Evolutionary conservation across 1,139 yeast species (phyloP).

Genomic region (Ogataea hybrid): DNA sequence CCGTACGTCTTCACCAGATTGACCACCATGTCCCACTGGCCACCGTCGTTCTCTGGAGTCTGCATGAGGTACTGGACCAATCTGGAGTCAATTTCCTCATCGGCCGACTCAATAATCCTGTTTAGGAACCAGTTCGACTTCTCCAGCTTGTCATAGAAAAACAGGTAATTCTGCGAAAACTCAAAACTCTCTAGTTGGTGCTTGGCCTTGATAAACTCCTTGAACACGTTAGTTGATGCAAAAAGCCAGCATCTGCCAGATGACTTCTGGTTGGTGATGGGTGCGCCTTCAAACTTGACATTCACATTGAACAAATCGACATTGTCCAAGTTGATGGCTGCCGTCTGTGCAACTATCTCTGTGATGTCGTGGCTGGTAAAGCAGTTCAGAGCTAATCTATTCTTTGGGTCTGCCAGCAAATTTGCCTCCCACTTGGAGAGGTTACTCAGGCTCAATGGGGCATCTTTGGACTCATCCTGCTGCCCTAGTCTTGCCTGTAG

Average conservation of each 20-base stretch:
- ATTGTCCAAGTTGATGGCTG: conserved; percentile 38
- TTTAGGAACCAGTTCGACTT: conserved; percentile 61
- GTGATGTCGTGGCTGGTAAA: conserved; percentile 50
- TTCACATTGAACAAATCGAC: conserved; percentile 51
- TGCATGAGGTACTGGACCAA: conserved; percentile 46
- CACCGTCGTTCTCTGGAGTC: conserved; percentile 64
- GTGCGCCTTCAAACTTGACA: conserved; percentile 55
- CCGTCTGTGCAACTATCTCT: conserved; percentile 41
- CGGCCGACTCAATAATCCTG: conserved; percentile 53
- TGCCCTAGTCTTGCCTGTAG: conserved; percentile 25
- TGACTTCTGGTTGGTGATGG: conserved; percentile 56
- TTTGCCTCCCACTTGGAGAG: conserved; percentile 51
- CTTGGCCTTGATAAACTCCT: conserved; percentile 52
- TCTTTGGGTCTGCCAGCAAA: conserved; percentile 51
- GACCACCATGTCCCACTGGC: conserved; percentile 72
- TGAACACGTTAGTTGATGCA: conserved; percentile 61
- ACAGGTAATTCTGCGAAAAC: conserved; percentile 55
- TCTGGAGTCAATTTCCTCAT: conserved; percentile 55
- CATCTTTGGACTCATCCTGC: conserved; percentile 9
- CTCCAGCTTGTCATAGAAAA: conserved; percentile 56
- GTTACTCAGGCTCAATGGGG: conserved; percentile 38
- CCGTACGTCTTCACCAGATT: conserved; percentile 63
- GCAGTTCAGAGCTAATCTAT: conserved; percentile 57
- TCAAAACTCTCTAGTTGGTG: conserved; percentile 55
- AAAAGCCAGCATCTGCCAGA: conserved; percentile 72